Percentiles rank a stretch among this genome's conserved stretches.
Conservation (phyloP, 345 rosid genomes). For the Eutrema heterophyllum region DNA sequence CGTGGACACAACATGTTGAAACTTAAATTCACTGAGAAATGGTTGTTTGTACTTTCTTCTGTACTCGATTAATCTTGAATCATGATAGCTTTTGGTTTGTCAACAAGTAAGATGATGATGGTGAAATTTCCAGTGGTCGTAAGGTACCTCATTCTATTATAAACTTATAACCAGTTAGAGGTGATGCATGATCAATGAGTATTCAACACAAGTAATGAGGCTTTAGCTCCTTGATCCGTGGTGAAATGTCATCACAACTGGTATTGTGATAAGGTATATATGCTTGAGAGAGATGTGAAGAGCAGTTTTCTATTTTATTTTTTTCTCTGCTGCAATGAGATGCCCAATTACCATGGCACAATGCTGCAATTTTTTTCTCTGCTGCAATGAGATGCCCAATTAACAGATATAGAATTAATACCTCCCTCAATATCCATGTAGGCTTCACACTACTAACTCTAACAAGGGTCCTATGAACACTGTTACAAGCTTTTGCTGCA, state of each 20-base stretch:
- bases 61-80: background rate
- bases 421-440: slow-evolving; percentile 95
- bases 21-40: background rate
- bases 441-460: slow-evolving; percentile 75
- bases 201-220: background rate
- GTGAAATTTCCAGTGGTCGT: background rate
- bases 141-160: background rate
- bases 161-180: background rate
- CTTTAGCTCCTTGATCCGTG: background rate
- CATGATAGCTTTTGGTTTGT: background rate
- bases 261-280: no score
- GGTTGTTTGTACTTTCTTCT: slow-evolving; percentile 5
- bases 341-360: no score
- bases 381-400: no score
- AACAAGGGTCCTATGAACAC: slow-evolving; percentile 66
- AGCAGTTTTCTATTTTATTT: no score
- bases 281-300: no score
- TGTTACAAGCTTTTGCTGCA: no score
- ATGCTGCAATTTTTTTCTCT: no score
- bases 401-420: slow-evolving; percentile 7
- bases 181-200: background rate
- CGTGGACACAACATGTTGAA: background rate
- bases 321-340: no score
- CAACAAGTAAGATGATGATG: slow-evolving; percentile 5
- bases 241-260: background rate